phyloP scores from a whole-genome alignment of 2,329 filamentous ascomycete genomes.

The Microascus cirrosus region DNA sequence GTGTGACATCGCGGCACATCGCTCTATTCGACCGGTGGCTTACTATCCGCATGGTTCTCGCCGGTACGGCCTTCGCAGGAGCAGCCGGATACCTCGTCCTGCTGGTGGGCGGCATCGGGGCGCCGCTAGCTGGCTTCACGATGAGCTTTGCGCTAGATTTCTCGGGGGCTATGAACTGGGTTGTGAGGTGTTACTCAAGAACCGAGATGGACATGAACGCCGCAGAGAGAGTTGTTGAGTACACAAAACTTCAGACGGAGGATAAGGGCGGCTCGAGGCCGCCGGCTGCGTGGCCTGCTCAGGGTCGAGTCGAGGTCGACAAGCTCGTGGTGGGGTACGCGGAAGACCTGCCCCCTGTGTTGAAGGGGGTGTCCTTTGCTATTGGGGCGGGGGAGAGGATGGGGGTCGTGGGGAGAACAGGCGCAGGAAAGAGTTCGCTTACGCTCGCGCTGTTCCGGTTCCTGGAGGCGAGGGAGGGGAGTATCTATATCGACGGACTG shows the following conservation, averaged over 20 bases:
- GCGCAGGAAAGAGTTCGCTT: slow-evolving; percentile 66
- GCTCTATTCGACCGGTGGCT: slow-evolving; percentile 72
- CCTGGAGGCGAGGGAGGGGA: slow-evolving; percentile 55
- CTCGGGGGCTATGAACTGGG: slow-evolving; percentile 50
- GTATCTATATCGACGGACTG: slow-evolving; percentile 59
- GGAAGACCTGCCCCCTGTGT: slow-evolving; percentile 55
- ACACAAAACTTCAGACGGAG: slow-evolving; percentile 58
- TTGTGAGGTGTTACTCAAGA: slow-evolving; percentile 56
- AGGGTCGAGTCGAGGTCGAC: slow-evolving; percentile 62
- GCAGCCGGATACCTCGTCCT: slow-evolving; percentile 39
- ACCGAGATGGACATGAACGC: slow-evolving; percentile 73
- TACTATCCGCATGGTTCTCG: slow-evolving; percentile 57
- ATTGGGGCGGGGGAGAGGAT: slow-evolving; percentile 58
- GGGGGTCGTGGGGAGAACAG: slow-evolving; percentile 69
- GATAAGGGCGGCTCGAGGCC: slow-evolving; percentile 48
- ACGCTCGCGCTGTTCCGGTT: slow-evolving; percentile 74
- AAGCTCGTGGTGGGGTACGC: slow-evolving; percentile 65
- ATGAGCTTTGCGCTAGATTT: slow-evolving; percentile 65
- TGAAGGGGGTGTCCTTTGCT: slow-evolving; percentile 57
- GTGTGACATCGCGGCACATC: slow-evolving; percentile 53
- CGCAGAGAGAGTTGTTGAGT: slow-evolving; percentile 66
- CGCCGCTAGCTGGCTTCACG: slow-evolving; percentile 64
- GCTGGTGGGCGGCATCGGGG: slow-evolving; percentile 49
- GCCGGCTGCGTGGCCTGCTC: slow-evolving; percentile 63
- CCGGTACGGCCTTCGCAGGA: slow-evolving; percentile 56